Base-by-base conservation (phyloP, 73 alveolate species). In the Paramecium octaurelia region DNA sequence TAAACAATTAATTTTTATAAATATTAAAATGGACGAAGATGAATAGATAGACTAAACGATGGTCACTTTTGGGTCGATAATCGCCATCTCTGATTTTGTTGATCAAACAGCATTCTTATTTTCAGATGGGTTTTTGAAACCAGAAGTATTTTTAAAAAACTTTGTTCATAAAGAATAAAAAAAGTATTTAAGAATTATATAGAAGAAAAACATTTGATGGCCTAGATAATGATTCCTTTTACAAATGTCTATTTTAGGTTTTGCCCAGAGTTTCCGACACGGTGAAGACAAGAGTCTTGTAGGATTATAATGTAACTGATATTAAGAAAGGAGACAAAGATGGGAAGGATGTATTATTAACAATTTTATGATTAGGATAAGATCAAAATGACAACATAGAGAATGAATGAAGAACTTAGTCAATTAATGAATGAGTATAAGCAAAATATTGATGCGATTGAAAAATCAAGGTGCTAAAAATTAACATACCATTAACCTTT, bases 61-160 rank as follows among this genome's bases (percentile, higher is more conserved):
- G 75, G 91, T 80, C 75, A 80, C 91, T 71, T 89, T 70, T 89
- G 94, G 94, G 18, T 64, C 94, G 29, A 89, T 89, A 20, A 71
- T 89, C 27, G 86, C 94, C 2, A 89, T 89, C 46, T 70, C 90
- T 43, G 92, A 89, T 40, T 89, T 89, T 71, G 48, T 58, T 35
- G 92, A 89, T 46, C 48, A 68, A 31, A 50, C 75, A 71, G 92
- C 94, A 20, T 89, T 71, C 59, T 42, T 89, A 31, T 89, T 35
- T 71, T 50, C 64, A 34, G 94, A 89, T 89, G 94, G 94, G 6
- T 83, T 70, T 40, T 36, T 89, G 18, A 89, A 89, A 60, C 57
- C 86, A 14, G 31, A 40, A 16, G 80, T 73, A 42, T 29, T 89
- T 58, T 60, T 89, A 16, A 89, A 83, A 73, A 71, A 89, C 50